phyloP scores from a whole-genome alignment of 176 grass and related monocot genomes.

The Bolboschoenus planiculmis region DNA sequence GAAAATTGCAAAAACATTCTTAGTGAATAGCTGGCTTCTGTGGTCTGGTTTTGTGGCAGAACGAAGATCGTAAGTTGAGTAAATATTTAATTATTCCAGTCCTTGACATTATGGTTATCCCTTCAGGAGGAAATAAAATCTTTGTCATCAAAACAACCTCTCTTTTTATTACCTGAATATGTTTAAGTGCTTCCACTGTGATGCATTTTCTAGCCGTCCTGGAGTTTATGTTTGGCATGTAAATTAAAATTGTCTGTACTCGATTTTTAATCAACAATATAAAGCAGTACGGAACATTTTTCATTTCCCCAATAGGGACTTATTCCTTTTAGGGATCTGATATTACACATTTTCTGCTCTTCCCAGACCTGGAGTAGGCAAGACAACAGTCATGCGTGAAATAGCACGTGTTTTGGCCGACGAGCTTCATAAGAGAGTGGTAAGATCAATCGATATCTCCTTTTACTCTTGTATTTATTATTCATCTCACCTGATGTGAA shows the following conservation, averaged over 20 bases:
- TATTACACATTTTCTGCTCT: conserved; percentile 15
- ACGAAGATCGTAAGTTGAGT: neutral
- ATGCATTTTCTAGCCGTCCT: neutral
- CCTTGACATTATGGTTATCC: neutral
- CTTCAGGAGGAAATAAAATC: neutral
- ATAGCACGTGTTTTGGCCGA: conserved; percentile 94
- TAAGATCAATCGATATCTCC: conserved; percentile 28
- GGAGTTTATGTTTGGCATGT: neutral
- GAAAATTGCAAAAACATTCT: neutral
- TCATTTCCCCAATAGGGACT: neutral
- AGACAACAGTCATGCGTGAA: conserved; percentile 96
- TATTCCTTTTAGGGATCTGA: conserved; percentile 9
- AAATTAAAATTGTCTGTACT: neutral
- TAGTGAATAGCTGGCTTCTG: neutral
- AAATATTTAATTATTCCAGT: neutral
- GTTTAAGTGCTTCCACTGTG: neutral
- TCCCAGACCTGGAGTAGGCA: conserved; percentile 84
- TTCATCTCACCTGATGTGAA: neutral
- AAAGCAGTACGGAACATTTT: neutral
- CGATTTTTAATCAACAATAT: neutral
- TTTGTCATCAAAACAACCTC: neutral
- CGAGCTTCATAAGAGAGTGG: conserved; percentile 92
- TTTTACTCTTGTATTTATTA: neutral
- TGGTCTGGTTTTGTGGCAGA: neutral
- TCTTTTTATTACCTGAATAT: neutral